These are phyloP conservation scores for Colletotrichum chlorophyti DNA, from an alignment of 2,329 filamentous ascomycete genomes.

Conservation along the genomic window DNA sequence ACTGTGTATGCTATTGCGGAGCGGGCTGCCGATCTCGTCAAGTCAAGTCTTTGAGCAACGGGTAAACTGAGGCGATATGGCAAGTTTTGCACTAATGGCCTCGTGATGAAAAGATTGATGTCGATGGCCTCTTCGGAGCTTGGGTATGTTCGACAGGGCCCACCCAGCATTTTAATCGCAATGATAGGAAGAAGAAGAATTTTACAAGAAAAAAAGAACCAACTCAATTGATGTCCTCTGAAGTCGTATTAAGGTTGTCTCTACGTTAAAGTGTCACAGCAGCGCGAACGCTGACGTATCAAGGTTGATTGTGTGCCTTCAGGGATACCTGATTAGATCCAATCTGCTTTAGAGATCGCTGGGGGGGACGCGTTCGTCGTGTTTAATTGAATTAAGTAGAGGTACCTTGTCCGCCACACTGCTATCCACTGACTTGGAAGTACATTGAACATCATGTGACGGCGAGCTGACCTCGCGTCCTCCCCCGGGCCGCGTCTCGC, in stretches of 20 bases:
- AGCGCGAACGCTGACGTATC: too few relatives aligned
- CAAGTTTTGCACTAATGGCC: too few relatives aligned
- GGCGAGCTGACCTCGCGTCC: slow-evolving; percentile 8
- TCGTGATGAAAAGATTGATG: too few relatives aligned
- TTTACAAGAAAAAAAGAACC: too few relatives aligned
- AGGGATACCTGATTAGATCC: too few relatives aligned
- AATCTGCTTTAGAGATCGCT: neutral
- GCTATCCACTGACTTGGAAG: neutral
- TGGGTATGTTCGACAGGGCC: too few relatives aligned
- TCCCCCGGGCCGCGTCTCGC: slow-evolving; percentile 7
- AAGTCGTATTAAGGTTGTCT: slow-evolving; percentile 4
- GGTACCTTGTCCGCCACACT: neutral
- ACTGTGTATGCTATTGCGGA: slow-evolving; percentile 46
- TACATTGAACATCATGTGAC: neutral
- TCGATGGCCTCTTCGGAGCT: too few relatives aligned
- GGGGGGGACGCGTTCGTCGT: slow-evolving; percentile 7
- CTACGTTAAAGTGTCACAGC: neutral
- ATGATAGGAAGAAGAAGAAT: too few relatives aligned
- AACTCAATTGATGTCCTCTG: neutral
- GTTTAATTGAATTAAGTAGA: slow-evolving; percentile 1
- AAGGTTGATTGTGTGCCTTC: too few relatives aligned
- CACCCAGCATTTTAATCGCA: too few relatives aligned
- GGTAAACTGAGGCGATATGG: too few relatives aligned
- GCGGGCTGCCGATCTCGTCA: slow-evolving; percentile 30
- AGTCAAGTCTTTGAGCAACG: slow-evolving; percentile 29